phyloP scores from a whole-genome alignment of 2,329 filamentous ascomycete genomes.

The Apiospora sp. region DNA sequence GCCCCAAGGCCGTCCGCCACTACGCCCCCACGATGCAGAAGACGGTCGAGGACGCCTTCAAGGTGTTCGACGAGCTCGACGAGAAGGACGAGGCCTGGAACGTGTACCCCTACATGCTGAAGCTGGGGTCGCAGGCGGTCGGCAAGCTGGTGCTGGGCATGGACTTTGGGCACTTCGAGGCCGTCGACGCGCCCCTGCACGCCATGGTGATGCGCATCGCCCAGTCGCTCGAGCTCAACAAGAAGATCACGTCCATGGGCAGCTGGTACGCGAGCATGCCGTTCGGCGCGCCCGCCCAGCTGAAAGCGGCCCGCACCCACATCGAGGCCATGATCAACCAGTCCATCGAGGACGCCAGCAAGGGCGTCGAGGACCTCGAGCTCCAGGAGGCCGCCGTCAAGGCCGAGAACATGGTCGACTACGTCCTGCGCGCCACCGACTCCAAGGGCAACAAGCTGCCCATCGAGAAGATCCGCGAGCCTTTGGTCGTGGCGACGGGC shows the following conservation, averaged over 20 bases:
- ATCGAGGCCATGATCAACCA: conserved; percentile 48
- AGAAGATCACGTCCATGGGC: conserved; percentile 62
- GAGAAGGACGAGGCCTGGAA: conserved; percentile 55
- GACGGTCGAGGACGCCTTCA: conserved; percentile 58
- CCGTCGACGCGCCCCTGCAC: conserved; percentile 56
- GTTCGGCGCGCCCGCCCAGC: conserved; percentile 61
- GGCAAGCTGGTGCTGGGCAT: conserved; percentile 53
- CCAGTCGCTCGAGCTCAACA: conserved; percentile 62
- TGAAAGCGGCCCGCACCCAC: conserved; percentile 45
- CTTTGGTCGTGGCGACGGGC: conserved; percentile 59
- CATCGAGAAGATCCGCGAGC: conserved; percentile 46
- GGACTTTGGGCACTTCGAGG: conserved; percentile 54
- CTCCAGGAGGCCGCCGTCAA: conserved; percentile 58
- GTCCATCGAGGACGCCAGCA: conserved; percentile 48
- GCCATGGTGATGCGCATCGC: conserved; percentile 61
- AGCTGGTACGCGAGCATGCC: conserved; percentile 65
- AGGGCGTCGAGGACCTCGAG: conserved; percentile 49
- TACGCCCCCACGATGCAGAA: conserved; percentile 67
- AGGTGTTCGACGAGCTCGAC: conserved; percentile 60
- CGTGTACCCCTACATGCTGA: conserved; percentile 59
- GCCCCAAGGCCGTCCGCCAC: conserved; percentile 67
- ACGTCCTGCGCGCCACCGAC: conserved; percentile 60
- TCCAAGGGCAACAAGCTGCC: conserved; percentile 63
- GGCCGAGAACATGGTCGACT: conserved; percentile 58
- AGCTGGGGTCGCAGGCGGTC: conserved; percentile 55